Conservation (phyloP, 2,329 filamentous ascomycete genomes). For the Fusarium sp. region DNA sequence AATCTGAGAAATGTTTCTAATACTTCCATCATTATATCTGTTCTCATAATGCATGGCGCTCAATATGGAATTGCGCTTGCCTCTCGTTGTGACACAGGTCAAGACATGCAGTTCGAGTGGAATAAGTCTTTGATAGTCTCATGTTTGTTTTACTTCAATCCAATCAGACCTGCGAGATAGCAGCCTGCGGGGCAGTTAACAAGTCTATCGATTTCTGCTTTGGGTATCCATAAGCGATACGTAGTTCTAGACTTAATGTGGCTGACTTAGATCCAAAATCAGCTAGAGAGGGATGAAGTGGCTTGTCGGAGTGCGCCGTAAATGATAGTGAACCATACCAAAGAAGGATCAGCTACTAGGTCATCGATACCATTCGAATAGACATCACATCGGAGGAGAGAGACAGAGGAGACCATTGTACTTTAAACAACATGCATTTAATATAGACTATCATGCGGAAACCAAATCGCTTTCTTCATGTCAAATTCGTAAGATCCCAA, state of each 20-base stretch:
- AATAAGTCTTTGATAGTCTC: not conserved
- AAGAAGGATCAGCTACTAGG: too few relatives aligned
- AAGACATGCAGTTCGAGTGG: not conserved
- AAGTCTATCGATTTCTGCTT: too few relatives aligned
- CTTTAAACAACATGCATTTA: not conserved
- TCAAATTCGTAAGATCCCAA: not conserved
- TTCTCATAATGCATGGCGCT: not conserved
- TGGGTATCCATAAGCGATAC: not conserved
- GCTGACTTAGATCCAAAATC: too few relatives aligned
- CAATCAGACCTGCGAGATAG: not conserved
- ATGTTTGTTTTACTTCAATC: not conserved
- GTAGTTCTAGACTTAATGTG: not conserved
- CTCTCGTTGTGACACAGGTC: not conserved
- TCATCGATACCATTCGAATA: not conserved
- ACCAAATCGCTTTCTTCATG: not conserved
- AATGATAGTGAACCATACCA: not conserved
- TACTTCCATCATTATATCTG: not conserved
- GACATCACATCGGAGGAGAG: not conserved
- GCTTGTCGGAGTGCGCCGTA: not conserved
- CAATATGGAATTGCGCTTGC: not conserved
- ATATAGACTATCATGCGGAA: not conserved
- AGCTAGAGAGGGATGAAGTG: not conserved
- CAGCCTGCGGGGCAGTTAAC: too few relatives aligned
- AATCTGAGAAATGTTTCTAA: not conserved
- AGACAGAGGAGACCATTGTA: fast-evolving